phyloP scores from a whole-genome alignment of 179 eudicot genomes.

The Silene vulgaris region DNA sequence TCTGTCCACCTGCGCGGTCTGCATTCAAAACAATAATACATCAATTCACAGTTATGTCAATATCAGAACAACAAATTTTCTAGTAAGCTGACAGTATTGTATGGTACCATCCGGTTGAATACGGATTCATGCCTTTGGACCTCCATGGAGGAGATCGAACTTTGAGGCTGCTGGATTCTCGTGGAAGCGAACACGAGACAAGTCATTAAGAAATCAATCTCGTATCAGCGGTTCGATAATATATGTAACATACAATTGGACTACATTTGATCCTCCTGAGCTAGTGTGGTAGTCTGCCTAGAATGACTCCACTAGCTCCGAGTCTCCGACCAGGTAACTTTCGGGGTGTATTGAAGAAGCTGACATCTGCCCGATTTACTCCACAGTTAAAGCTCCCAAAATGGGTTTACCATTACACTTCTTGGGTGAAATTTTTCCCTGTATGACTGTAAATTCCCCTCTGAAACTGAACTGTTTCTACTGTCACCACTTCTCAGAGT shows the following conservation, averaged over 20 bases:
- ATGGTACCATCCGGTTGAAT: no score
- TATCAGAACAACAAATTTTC: not conserved
- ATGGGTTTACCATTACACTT: conserved; percentile 36
- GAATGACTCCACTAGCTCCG: no score
- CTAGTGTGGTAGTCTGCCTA: no score
- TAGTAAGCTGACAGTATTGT: not conserved
- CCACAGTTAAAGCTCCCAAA: conserved; percentile 4
- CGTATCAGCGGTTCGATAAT: conserved; percentile 32
- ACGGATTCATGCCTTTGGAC: no score
- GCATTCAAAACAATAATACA: conserved; percentile 14
- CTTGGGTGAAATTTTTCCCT: conserved; percentile 26
- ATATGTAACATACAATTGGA: no score
- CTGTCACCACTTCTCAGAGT: conserved; percentile 20
- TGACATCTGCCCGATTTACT: conserved; percentile 35
- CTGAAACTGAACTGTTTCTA: conserved; percentile 32
- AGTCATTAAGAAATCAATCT: conserved; percentile 27
- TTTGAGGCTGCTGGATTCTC: no score
- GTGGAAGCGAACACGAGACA: not conserved
- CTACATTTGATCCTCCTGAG: no score
- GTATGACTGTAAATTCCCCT: conserved; percentile 29
- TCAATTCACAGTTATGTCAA: conserved; percentile 10
- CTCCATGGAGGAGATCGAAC: no score
- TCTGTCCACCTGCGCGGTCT: conserved; percentile 32
- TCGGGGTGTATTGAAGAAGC: conserved; percentile 31
- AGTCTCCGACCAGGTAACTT: conserved; percentile 25